Conservation (phyloP, 805 yeast genomes). For the Jamesozyma hellenica region DNA sequence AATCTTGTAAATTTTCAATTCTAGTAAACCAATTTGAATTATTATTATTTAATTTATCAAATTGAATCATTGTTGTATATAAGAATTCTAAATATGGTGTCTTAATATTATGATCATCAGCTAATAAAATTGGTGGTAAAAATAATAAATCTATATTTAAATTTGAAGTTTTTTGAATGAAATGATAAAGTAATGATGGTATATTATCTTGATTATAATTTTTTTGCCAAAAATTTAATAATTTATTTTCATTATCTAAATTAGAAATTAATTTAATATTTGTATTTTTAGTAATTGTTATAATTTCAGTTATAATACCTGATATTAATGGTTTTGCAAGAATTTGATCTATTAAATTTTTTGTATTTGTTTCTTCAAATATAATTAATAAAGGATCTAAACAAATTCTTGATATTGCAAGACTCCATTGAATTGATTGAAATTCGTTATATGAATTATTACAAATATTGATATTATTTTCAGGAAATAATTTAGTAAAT, state of each 20-base stretch:
- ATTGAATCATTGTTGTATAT: conserved; percentile 65
- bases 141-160: conserved; percentile 62
- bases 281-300: conserved; percentile 62
- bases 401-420: conserved; percentile 68
- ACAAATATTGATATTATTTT: conserved; percentile 31
- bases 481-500: conserved; percentile 15
- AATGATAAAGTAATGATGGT: conserved; percentile 58
- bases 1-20: conserved; percentile 1
- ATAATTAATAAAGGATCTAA: conserved; percentile 64
- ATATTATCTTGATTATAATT: conserved; percentile 32
- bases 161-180: conserved; percentile 36
- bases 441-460: conserved; percentile 34
- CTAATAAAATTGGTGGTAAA: conserved; percentile 75
- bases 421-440: conserved; percentile 68
- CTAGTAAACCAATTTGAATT: conserved; percentile 26
- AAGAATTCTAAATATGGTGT: conserved; percentile 85
- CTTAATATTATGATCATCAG: conserved; percentile 73
- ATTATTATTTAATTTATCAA: conserved; percentile 38
- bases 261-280: conserved; percentile 54
- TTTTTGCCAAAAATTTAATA: conserved; percentile 43
- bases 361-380: conserved; percentile 57
- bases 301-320: conserved; percentile 65
- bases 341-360: conserved; percentile 46
- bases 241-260: conserved; percentile 50
- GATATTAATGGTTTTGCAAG: conserved; percentile 72